These are phyloP conservation scores for Rosa persica DNA, from an alignment of 306 rosid species.

Conservation along the genomic window DNA sequence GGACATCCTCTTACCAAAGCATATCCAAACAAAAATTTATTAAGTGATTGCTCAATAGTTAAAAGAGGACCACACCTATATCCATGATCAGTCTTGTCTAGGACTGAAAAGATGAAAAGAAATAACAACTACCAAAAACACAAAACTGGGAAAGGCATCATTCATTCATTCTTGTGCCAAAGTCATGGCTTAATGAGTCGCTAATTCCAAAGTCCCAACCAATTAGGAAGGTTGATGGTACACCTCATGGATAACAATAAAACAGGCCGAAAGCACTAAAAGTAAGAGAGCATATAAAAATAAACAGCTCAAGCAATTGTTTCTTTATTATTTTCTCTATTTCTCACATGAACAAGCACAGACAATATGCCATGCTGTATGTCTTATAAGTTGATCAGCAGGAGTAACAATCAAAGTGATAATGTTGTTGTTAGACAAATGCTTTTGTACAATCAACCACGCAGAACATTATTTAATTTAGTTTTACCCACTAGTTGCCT, in stretches of 20 bases:
- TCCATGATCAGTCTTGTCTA: not conserved
- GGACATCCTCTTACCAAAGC: not conserved
- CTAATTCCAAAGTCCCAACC: not conserved
- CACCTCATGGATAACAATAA: not conserved
- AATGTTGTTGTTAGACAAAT: not conserved
- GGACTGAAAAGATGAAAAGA: not conserved
- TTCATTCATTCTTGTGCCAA: not conserved
- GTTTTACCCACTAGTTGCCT: not conserved
- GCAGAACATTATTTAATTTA: not conserved
- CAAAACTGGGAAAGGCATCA: not conserved
- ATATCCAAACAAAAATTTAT: slow-evolving; percentile 1
- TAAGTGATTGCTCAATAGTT: not conserved
- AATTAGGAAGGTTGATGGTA: not conserved
- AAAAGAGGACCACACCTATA: not conserved
- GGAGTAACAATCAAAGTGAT: too few species aligned
- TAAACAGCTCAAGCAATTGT: too few species aligned
- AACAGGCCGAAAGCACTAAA: not conserved
- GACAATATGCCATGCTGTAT: too few species aligned
- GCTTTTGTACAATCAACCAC: not conserved
- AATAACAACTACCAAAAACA: not conserved
- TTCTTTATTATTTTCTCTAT: too few species aligned
- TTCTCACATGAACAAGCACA: too few species aligned
- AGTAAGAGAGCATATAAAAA: too few species aligned
- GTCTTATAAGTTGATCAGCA: too few species aligned
- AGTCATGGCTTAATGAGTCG: not conserved